Base-by-base conservation (phyloP, 1,139 yeast species). In the Yamadazyma atmosphaerica region DNA sequence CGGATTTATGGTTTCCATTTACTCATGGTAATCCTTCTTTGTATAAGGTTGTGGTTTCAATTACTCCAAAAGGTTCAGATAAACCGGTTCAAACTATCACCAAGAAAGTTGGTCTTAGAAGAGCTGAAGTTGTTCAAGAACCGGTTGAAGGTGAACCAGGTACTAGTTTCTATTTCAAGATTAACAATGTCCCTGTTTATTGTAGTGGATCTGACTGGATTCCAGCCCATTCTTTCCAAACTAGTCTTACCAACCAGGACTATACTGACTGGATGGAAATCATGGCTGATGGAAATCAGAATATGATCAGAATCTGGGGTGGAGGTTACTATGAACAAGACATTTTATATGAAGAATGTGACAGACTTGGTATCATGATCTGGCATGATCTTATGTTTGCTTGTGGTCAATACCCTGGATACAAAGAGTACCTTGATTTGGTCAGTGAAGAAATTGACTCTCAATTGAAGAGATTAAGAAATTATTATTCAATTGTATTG, bases 351-450 rank as follows among this genome's bases (percentile, higher is more conserved):
- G 52, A 58, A 23, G 62, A 59, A 42, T 72, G 77, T 49, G 77
- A 72, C 42, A 42, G 59, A 17, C 40, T 55, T 1, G 77, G 77
- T 4, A 41, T 72, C n/a, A 33, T 72, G 47, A 66, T 72, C 4
- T 72, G 77, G 74, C 77, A 72, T 38, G 77, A 72, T 49, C 68
- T 72, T 43, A 68, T 72, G 75, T 72, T 72, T 60, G 76, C 74
- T 2, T 72, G 77, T 50, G 77, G 74, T 2, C 68, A 65, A 33
- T 72, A 72, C 42, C 77, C 77, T 2, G 60, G 57, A 1, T 53
- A 56, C 40, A 37, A 44, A 9, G 45, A 40, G 2, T 66, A 63
- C 41, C 45, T 62, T n/a, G 47, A 50, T 4, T 49, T 46, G 27
- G 71, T 72, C 6, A 34, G 45, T 1, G 42, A 47, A 24, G 77